Conservation (phyloP, 768 basidiomycete species). For the Strobilomyces echinocephalus region DNA sequence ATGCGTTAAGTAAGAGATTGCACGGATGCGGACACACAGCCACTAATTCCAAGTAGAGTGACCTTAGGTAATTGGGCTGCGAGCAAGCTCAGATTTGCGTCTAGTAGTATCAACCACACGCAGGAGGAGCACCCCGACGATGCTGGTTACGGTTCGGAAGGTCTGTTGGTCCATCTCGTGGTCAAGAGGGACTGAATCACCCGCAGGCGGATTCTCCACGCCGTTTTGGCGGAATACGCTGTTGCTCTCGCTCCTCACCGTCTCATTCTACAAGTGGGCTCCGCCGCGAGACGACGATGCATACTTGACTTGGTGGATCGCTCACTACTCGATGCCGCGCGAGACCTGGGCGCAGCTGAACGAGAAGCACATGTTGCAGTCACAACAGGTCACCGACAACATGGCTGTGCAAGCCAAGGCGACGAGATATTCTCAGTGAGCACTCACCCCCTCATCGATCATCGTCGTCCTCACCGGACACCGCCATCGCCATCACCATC, state of each 20-base stretch:
- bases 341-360: constrained; percentile 54
- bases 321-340: constrained; percentile 48
- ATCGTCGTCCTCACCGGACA: too few species aligned
- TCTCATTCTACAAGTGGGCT: constrained; percentile 63
- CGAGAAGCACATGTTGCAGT: constrained; percentile 49
- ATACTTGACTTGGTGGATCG: constrained; percentile 64
- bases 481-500: too few species aligned
- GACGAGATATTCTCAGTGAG: constrained; percentile 69
- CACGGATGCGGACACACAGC: too few species aligned
- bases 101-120: constrained; percentile 39
- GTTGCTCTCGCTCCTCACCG: constrained; percentile 45
- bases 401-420: constrained; percentile 40
- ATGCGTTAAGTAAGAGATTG: constrained; percentile 59
- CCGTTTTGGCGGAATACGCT: constrained; percentile 66
- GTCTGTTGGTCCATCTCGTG: constrained; percentile 33
- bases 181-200: constrained; percentile 4
- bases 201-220: constrained; percentile 48
- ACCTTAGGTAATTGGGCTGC: too few species aligned
- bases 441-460: too few species aligned
- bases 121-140: constrained; percentile 37
- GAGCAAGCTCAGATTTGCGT: constrained; percentile 40
- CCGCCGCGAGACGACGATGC: constrained; percentile 57
- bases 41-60: too few species aligned
- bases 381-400: constrained; percentile 36
- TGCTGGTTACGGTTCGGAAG: constrained; percentile 59